phyloP scores from a whole-genome alignment of 768 basidiomycete genomes.

The Cyclocybe aegerita region DNA sequence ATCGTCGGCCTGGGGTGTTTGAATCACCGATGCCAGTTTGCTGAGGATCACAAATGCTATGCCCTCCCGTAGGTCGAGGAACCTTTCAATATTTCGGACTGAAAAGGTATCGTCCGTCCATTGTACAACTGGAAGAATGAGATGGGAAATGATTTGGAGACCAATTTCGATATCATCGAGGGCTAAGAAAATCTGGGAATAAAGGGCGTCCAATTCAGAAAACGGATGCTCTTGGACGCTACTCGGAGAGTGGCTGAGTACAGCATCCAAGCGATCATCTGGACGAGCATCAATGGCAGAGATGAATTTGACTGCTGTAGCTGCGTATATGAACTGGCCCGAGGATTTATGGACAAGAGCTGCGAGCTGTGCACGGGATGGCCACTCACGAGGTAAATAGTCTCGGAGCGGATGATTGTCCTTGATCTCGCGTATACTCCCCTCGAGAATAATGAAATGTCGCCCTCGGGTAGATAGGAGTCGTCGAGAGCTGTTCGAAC shows the following conservation, averaged over 20 bases:
- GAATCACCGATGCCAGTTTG: slow-evolving; percentile 1
- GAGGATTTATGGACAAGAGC: slow-evolving; percentile 18
- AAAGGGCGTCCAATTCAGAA: slow-evolving; percentile 10
- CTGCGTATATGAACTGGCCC: slow-evolving; percentile 26
- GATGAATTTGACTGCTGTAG: slow-evolving; percentile 24
- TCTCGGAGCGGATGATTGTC: neutral
- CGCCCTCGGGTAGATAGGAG: slow-evolving; percentile 8
- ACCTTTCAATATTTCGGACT: neutral
- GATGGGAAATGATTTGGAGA: neutral
- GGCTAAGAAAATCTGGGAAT: slow-evolving; percentile 8
- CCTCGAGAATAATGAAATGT: slow-evolving; percentile 17
- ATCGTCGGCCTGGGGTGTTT: neutral
- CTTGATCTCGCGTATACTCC: slow-evolving; percentile 14
- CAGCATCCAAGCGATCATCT: slow-evolving; percentile 6
- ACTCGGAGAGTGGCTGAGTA: slow-evolving; percentile 9
- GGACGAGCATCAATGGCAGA: slow-evolving; percentile 12
- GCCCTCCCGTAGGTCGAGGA: neutral
- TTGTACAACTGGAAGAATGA: neutral
- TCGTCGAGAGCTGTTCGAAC: slow-evolving; percentile 7
- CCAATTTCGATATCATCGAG: neutral
- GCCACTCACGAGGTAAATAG: slow-evolving; percentile 16
- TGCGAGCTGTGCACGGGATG: slow-evolving; percentile 14
- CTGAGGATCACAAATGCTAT: neutral
- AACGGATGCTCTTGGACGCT: no score
- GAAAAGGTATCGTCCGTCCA: no score